A percentile compares a stretch with the other conserved stretches of the same genome.
phyloP scores from a whole-genome alignment of 2,329 filamentous ascomycete genomes.

The Colletotrichum spinosum region DNA sequence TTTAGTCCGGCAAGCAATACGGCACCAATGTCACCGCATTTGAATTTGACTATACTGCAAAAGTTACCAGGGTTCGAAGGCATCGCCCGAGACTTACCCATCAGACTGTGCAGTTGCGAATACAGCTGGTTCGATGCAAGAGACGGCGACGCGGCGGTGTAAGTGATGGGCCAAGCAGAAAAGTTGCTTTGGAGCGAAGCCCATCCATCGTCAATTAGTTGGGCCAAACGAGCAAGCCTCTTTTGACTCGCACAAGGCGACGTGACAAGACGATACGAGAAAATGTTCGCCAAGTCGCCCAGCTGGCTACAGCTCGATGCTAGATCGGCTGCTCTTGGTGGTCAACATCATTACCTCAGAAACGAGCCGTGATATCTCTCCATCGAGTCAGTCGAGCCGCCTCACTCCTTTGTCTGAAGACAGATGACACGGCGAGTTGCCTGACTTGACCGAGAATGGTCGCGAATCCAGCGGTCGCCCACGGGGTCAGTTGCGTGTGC shows the following conservation, averaged over 20 bases:
- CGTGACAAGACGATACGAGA: neutral
- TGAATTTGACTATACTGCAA: neutral
- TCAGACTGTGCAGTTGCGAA: no score
- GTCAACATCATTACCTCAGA: constrained; percentile 25
- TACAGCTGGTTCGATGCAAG: constrained; percentile 8
- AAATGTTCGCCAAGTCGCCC: constrained; percentile 9
- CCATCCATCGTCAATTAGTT: constrained; percentile 2
- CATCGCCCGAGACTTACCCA: no score
- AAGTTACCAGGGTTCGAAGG: no score
- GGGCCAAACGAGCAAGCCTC: neutral
- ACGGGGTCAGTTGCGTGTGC: constrained; percentile 7
- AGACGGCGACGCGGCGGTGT: constrained; percentile 29
- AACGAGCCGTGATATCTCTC: constrained; percentile 30
- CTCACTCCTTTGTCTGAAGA: constrained; percentile 33
- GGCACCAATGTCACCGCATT: constrained; percentile 21
- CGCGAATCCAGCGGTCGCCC: constrained; percentile 15
- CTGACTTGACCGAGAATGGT: constrained; percentile 34
- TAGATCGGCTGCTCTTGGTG: constrained; percentile 9
- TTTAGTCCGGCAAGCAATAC: constrained; percentile 4
- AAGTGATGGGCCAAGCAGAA: constrained; percentile 31
- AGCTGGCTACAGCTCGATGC: neutral
- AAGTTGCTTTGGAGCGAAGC: constrained; percentile 18
- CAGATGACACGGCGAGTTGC: constrained; percentile 29
- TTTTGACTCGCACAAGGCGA: neutral
- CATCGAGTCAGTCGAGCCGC: constrained; percentile 34